Evolutionary conservation across 768 basidiomycete species (phyloP).

Genomic region (Mycena indigotica): DNA sequence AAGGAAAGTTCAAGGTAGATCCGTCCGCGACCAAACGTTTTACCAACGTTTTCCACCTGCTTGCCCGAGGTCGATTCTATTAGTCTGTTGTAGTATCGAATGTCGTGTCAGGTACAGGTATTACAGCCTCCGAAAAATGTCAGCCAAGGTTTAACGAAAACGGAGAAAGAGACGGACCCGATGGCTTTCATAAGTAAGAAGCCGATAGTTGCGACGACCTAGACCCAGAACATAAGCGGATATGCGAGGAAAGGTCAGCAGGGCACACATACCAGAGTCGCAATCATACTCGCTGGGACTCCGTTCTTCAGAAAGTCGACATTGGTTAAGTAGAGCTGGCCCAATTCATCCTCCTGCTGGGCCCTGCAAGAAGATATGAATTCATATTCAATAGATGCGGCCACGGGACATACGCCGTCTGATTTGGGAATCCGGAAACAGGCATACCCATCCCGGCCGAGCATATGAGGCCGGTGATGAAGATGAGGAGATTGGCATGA

Average conservation of each 20-base stretch:
- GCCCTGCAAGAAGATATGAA: slow-evolving; percentile 52
- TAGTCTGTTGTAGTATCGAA: too few species aligned
- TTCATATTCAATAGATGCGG: slow-evolving; percentile 5
- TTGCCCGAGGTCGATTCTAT: too few species aligned
- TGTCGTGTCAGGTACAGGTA: too few species aligned
- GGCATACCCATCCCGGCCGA: slow-evolving; percentile 98
- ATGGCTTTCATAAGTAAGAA: slow-evolving; percentile 73
- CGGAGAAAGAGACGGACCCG: slow-evolving; percentile 55
- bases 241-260: background rate
- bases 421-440: slow-evolving; percentile 98
- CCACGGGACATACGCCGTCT: slow-evolving; percentile 76
- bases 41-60: too few species aligned
- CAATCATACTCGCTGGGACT: slow-evolving; percentile 90
- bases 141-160: background rate
- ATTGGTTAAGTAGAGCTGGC: slow-evolving; percentile 82
- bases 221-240: slow-evolving; percentile 2
- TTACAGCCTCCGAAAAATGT: slow-evolving; percentile 17
- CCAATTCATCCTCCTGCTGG: slow-evolving; percentile 93
- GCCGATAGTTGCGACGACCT: slow-evolving; percentile 88
- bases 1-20: too few species aligned
- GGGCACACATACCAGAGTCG: slow-evolving; percentile 64
- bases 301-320: slow-evolving; percentile 93
- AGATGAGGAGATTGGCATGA: slow-evolving; percentile 83
- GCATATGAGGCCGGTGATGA: slow-evolving; percentile 90
- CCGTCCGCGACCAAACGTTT: too few species aligned